Base-by-base conservation (phyloP, 176 grass and related monocot species). In the Juncus inflexus region DNA sequence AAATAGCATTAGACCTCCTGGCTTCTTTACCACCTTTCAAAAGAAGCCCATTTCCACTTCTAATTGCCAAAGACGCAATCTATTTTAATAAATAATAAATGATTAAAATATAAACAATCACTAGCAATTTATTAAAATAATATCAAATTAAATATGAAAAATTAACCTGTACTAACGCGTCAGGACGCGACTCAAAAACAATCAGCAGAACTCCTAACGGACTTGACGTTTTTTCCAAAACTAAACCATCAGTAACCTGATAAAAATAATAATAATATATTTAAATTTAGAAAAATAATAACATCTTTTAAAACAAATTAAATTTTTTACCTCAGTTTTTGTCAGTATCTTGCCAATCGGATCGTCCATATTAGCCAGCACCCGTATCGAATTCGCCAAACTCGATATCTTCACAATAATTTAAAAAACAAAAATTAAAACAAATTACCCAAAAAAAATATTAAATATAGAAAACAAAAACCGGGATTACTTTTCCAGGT, bases 11-110 rank as follows among this genome's bases (percentile, higher is more conserved):
- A 58, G 94, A 99, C 82, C 88, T 89, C 75, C 76, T 92, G 43
- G 94, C 94, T 81, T 99, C 94, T 67, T 99, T 99, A 58, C 94
- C 94, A 77, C 94, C 94, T 86, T 99, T 99, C 7, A 99, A 62
- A 42, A 99, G 94, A 80, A 99, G 89, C 7, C 94, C 94, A 37
- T 99, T 99, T 43, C 94, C 88, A 80, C 94, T 99, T 82, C 75
- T 62, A 78, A 99, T 80, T 15, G 94, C 94, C 76, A 99, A 86
- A 55, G 94, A 99, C 6, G 88, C 94, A 82, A 99, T 99, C 94
- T 99, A 64, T 69, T 60, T 0, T 78, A 51, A 35, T 70, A 84
- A 74, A 12, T 47, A 47, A 47, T 9, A 1, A 47, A 47, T 1
- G 1, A 47, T 47, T 47, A 47, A 47, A 47, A 47, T 47, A 0